Conservation (phyloP, 2,329 filamentous ascomycete genomes). For the Phialemonium atrogriseum region DNA sequence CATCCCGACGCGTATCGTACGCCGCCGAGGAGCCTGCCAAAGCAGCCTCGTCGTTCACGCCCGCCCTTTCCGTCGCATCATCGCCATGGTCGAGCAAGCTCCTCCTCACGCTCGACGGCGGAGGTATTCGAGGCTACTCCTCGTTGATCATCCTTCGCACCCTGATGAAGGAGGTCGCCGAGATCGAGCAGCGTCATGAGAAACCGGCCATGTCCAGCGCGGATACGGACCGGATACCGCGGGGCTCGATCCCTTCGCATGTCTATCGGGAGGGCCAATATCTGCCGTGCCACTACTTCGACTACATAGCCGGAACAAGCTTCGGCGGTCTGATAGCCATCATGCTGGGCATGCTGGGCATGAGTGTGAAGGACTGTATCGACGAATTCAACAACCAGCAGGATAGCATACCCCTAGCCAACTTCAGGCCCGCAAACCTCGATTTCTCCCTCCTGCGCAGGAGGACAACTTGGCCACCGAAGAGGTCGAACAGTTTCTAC, state of each 20-base stretch:
- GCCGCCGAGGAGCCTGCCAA: too few species aligned
- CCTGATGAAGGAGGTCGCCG: slow-evolving; percentile 14
- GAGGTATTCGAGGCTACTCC: slow-evolving; percentile 16
- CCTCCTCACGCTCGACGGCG: slow-evolving; percentile 16
- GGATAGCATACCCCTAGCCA: slow-evolving; percentile 12
- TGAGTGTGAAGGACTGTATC: slow-evolving; percentile 14
- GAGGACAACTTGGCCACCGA: slow-evolving; percentile 13
- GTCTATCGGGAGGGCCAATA: slow-evolving; percentile 12
- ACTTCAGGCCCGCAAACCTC: slow-evolving; percentile 8
- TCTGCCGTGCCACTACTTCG: slow-evolving; percentile 16
- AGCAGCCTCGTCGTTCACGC: too few species aligned
- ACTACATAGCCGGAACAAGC: slow-evolving; percentile 16
- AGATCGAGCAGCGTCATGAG: slow-evolving; percentile 9
- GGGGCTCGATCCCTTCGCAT: slow-evolving; percentile 11
- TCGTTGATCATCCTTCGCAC: slow-evolving; percentile 14
- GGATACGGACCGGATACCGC: slow-evolving; percentile 11
- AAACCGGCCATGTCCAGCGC: slow-evolving; percentile 12
- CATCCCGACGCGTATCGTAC: too few species aligned
- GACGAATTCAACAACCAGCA: slow-evolving; percentile 14
- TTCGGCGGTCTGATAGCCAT: slow-evolving; percentile 16
- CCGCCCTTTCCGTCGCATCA: slow-evolving; percentile 10
- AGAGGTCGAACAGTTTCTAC: slow-evolving; percentile 14
- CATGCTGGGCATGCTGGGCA: slow-evolving; percentile 15
- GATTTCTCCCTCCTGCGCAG: slow-evolving; percentile 13
- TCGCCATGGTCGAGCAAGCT: slow-evolving; percentile 14